Percentiles rank a stretch among this genome's conserved stretches.
These are phyloP conservation scores for Aegilops longissima DNA, from an alignment of 176 grass and related monocot genomes.

Conservation along the genomic window DNA sequence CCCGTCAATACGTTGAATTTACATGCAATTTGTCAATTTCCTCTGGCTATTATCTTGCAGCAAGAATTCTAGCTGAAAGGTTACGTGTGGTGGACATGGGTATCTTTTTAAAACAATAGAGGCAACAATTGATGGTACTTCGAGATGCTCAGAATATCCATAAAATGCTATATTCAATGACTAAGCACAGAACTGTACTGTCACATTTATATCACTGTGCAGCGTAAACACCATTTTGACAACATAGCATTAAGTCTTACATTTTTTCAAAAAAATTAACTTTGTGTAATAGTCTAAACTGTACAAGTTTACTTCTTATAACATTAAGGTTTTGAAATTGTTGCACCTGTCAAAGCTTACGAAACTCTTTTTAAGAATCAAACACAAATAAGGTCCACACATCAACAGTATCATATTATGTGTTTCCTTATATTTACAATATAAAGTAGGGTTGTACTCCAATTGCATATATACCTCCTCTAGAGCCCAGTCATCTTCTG, in stretches of 20 bases:
- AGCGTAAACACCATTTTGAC: constrained; percentile 1
- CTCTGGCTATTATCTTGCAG: neutral
- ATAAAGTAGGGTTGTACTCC: neutral
- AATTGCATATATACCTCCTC: constrained; percentile 45
- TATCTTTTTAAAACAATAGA: constrained; percentile 1
- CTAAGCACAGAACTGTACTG: neutral
- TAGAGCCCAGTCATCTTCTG: constrained; percentile 69
- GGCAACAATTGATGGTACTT: neutral
- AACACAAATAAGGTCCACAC: neutral
- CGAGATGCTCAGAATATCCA: neutral
- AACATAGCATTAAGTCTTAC: neutral
- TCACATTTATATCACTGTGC: neutral
- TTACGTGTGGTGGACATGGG: neutral
- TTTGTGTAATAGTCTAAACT: neutral
- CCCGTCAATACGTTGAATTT: neutral
- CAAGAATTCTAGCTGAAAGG: neutral
- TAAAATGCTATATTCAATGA: neutral
- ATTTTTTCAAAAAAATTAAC: neutral
- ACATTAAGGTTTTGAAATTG: neutral
- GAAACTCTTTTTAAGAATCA: neutral
- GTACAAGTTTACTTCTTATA: neutral
- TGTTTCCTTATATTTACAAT: neutral
- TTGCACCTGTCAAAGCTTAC: neutral
- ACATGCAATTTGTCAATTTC: neutral
- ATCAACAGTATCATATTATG: neutral